phyloP scores from a whole-genome alignment of 441 rosid species.

The Manihot esculenta region DNA sequence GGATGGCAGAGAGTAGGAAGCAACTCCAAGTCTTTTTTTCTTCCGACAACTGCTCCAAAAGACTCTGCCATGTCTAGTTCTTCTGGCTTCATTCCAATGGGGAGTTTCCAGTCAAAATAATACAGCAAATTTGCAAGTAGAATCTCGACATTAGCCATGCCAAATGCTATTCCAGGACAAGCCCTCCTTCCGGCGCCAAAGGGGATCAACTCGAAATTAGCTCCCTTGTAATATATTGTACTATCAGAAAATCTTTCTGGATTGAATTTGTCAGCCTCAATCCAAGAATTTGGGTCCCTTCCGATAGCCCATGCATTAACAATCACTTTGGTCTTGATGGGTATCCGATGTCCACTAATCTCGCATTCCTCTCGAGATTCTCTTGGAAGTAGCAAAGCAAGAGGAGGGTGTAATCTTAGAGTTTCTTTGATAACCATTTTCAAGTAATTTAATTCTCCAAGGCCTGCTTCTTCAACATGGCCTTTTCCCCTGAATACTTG shows the following conservation, averaged over 20 bases:
- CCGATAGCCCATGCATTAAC: conserved; percentile 13
- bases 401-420: conserved; percentile 46
- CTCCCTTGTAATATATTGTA: conserved; percentile 22
- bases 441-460: conserved; percentile 30
- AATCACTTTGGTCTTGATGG: conserved; percentile 2
- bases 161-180: conserved; percentile 25
- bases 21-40: conserved; percentile 27
- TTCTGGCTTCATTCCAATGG: conserved; percentile 12
- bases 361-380: conserved; percentile 32
- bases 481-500: conserved; percentile 30
- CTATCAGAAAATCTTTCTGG: conserved; percentile 29
- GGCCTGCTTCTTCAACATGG: conserved; percentile 31
- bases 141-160: conserved; percentile 17
- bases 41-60: conserved; percentile 20
- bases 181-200: conserved; percentile 32
- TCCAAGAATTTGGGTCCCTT: conserved; percentile 15
- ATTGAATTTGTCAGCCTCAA: conserved; percentile 21
- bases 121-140: conserved; percentile 14
- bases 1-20: conserved; percentile 22
- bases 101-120: too few relatives aligned
- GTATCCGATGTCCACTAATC: conserved; percentile 5
- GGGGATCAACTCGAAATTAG: conserved; percentile 27
- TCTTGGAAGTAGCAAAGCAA: conserved; percentile 45
- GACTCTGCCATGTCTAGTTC: conserved; percentile 26
- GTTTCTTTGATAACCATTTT: conserved; percentile 44